phyloP scores from a whole-genome alignment of 306 rosid species.

The Prunus mume region DNA sequence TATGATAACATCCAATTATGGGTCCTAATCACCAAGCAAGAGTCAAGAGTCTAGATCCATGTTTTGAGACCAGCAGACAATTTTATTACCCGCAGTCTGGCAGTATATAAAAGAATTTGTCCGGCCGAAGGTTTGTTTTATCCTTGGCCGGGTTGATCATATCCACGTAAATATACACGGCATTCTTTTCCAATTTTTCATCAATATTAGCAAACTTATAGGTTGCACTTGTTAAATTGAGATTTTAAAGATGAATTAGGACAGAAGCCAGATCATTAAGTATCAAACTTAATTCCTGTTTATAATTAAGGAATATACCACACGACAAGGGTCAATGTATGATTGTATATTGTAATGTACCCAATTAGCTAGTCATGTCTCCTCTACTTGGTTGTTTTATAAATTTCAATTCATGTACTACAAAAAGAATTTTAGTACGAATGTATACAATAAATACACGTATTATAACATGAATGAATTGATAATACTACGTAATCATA shows the following conservation, averaged over 20 bases:
- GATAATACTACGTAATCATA: too few species aligned
- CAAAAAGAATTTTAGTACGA: too few species aligned
- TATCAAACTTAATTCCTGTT: neutral
- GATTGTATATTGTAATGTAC: neutral
- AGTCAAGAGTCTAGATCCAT: neutral
- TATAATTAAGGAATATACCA: neutral
- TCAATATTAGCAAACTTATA: neutral
- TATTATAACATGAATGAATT: too few species aligned
- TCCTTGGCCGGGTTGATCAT: slow-evolving; percentile 6
- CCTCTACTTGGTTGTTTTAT: neutral
- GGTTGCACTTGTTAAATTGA: neutral
- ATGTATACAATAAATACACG: too few species aligned
- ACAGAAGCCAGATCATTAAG: neutral
- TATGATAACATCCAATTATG: neutral
- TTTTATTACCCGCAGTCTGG: neutral
- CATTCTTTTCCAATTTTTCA: neutral
- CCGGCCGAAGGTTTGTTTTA: slow-evolving; percentile 10
- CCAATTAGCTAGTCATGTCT: neutral
- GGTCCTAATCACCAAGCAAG: slow-evolving; percentile 5
- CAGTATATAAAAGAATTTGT: neutral
- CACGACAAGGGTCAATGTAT: neutral
- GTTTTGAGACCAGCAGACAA: neutral
- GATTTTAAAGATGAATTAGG: neutral
- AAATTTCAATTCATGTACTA: neutral
- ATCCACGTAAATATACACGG: neutral